Evolutionary conservation across 139 green algal genomes (phyloP).

Genomic region (Microglena sp.): DNA sequence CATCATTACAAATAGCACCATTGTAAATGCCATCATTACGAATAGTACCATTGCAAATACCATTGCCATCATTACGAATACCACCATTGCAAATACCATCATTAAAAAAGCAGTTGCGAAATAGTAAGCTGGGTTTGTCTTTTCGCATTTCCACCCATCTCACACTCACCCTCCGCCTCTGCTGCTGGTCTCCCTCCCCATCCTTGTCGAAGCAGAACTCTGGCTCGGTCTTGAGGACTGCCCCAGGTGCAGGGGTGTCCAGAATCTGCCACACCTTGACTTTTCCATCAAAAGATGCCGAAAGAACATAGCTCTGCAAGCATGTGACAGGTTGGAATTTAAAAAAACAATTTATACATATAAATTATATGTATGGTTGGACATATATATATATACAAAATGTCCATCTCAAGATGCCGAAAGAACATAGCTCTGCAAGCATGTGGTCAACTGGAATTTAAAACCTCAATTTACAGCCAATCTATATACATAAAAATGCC

Average conservation of each 20-base stretch:
- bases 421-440: constrained; percentile 17
- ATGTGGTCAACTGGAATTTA: not conserved
- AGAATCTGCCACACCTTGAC: constrained; percentile 30
- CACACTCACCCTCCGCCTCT: not conserved
- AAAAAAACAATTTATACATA: too few relatives aligned
- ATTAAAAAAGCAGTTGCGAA: not conserved
- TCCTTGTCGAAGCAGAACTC: constrained; percentile 14
- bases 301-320: constrained; percentile 19
- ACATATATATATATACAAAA: too few relatives aligned
- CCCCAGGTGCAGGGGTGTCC: constrained; percentile 10
- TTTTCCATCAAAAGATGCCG: constrained; percentile 17
- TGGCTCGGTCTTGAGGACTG: constrained; percentile 20
- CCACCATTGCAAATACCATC: not conserved
- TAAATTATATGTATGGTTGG: too few relatives aligned
- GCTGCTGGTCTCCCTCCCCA: not conserved
- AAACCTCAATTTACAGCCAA: too few relatives aligned
- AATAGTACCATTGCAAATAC: not conserved
- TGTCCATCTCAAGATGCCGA: constrained; percentile 19
- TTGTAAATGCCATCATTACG: not conserved
- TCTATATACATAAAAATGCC: too few relatives aligned
- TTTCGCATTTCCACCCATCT: not conserved
- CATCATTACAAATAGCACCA: too few relatives aligned
- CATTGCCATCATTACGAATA: not conserved
- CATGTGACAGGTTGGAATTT: not conserved
- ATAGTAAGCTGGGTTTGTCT: not conserved